Evolutionary conservation across 345 rosid genomes (phyloP).

Genomic region (Raphanus sativus): DNA sequence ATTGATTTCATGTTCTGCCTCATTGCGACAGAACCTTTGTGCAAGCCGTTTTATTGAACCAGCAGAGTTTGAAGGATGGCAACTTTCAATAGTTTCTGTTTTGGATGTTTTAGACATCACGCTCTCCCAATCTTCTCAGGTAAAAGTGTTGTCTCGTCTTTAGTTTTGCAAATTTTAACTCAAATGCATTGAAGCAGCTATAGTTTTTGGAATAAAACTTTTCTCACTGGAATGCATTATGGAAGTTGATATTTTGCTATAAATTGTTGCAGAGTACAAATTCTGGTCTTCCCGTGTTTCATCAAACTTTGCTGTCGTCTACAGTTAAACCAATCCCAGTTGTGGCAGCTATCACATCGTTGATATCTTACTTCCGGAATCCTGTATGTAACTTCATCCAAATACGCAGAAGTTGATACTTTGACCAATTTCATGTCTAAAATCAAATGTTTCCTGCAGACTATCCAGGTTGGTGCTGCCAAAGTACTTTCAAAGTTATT

Average conservation of each 20-base stretch:
- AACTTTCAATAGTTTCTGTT: constrained; percentile 70
- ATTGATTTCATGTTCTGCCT: constrained; percentile 21
- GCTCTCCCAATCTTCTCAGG: constrained; percentile 70
- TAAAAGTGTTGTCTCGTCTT: constrained; percentile 24
- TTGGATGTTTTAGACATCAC: constrained; percentile 58
- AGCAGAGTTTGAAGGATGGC: constrained; percentile 80
- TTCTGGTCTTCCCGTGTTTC: constrained; percentile 57
- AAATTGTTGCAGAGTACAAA: constrained; percentile 56
- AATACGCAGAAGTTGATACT: constrained; percentile 13
- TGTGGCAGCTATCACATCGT: constrained; percentile 69
- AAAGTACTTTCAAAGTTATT: constrained; percentile 60
- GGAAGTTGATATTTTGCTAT: constrained; percentile 29
- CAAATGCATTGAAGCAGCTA: constrained; percentile 3
- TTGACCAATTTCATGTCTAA: constrained; percentile 14
- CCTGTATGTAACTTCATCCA: constrained; percentile 50
- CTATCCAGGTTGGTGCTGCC: constrained; percentile 67
- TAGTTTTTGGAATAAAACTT: neutral
- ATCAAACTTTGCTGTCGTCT: constrained; percentile 76
- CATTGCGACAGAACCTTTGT: constrained; percentile 60
- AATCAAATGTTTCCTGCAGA: constrained; percentile 45
- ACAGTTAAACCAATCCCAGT: constrained; percentile 70
- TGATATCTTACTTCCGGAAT: constrained; percentile 66
- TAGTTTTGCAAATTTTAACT: neutral
- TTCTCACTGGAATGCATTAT: constrained; percentile 6
- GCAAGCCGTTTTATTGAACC: constrained; percentile 62